phyloP scores from a whole-genome alignment of 2,329 filamentous ascomycete species.

The Plenodomus tracheiphilus region DNA sequence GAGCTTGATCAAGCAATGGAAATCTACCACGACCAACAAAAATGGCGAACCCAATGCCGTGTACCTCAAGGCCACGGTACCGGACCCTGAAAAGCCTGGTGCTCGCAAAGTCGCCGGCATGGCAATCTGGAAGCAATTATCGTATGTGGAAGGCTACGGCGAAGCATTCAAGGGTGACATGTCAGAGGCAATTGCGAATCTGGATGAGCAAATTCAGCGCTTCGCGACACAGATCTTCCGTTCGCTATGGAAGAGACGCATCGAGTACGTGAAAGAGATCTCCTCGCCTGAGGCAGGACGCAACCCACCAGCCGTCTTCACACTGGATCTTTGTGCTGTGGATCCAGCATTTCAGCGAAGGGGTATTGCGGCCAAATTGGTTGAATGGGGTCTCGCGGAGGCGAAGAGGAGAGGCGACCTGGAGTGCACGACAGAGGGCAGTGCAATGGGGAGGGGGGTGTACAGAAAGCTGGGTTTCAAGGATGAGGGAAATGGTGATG shows the following conservation, averaged over 20 bases:
- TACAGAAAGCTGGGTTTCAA: conserved; percentile 40
- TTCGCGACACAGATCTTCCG: conserved; percentile 52
- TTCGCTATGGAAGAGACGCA: conserved; percentile 51
- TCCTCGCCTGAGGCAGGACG: conserved; percentile 18
- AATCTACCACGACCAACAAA: conserved; percentile 45
- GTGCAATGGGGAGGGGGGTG: conserved; percentile 39
- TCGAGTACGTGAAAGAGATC: conserved; percentile 32
- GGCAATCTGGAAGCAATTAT: conserved; percentile 60
- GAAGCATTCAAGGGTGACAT: conserved; percentile 37
- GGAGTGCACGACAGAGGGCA: conserved; percentile 44
- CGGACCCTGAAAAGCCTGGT: conserved; percentile 28
- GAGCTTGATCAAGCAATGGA: conserved; percentile 51
- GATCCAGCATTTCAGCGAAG: conserved; percentile 58
- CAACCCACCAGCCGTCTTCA: conserved; percentile 52
- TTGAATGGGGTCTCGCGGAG: conserved; percentile 39
- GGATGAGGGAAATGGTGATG: conserved; percentile 34
- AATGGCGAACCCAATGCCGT: conserved; percentile 55
- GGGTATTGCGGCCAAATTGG: conserved; percentile 42
- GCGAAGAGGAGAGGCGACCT: conserved; percentile 38
- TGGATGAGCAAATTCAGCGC: conserved; percentile 51
- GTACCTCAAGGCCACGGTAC: conserved; percentile 59
- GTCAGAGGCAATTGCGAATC: conserved; percentile 28
- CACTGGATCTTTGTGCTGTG: conserved; percentile 52
- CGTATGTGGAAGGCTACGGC: conserved; percentile 54
- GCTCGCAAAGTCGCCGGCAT: conserved; percentile 52